Percentiles rank a stretch among this genome's conserved stretches.
These are phyloP conservation scores for Cyclocybe cylindracea DNA, from an alignment of 768 basidiomycete genomes.

Conservation along the genomic window DNA sequence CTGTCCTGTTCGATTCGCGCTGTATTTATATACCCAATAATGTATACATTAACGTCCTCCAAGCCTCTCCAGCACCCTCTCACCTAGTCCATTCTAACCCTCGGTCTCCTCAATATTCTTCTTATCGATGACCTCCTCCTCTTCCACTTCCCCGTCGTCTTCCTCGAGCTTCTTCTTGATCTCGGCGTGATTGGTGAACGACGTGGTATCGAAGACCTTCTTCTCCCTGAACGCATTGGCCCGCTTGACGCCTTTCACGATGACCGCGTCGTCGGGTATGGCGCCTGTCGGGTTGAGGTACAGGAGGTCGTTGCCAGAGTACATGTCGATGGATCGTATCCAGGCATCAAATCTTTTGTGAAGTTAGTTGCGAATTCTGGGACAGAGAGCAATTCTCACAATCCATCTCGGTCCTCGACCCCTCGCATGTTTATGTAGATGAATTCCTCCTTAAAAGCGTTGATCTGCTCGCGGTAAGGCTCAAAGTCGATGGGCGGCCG, in stretches of 20 bases:
- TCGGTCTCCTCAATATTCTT: conserved; percentile 52
- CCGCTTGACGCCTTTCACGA: conserved; percentile 59
- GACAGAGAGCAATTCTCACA: conserved; percentile 48
- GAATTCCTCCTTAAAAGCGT: conserved; percentile 78
- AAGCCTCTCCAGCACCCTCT: background rate
- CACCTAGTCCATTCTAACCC: conserved; percentile 31
- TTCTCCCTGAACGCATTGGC: conserved; percentile 68
- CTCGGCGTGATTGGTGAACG: conserved; percentile 38
- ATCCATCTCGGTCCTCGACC: conserved; percentile 75
- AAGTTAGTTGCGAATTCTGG: background rate
- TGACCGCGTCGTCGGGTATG: conserved; percentile 70
- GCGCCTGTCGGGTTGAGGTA: conserved; percentile 78
- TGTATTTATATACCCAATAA: conserved; percentile 7
- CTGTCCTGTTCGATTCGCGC: background rate
- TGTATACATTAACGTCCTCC: conserved; percentile 8
- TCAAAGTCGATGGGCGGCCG: conserved; percentile 77
- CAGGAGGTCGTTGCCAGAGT: conserved; percentile 74
- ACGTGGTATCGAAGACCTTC: conserved; percentile 66
- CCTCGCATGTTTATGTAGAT: conserved; percentile 88
- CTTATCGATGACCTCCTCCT: conserved; percentile 40
- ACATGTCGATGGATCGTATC: conserved; percentile 75
- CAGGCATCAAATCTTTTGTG: conserved; percentile 75
- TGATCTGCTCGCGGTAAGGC: conserved; percentile 62
- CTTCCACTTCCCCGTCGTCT: conserved; percentile 41
- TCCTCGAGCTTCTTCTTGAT: conserved; percentile 32